phyloP scores from a whole-genome alignment of 202 grass and related monocot genomes.

The Panicum virgatum region DNA sequence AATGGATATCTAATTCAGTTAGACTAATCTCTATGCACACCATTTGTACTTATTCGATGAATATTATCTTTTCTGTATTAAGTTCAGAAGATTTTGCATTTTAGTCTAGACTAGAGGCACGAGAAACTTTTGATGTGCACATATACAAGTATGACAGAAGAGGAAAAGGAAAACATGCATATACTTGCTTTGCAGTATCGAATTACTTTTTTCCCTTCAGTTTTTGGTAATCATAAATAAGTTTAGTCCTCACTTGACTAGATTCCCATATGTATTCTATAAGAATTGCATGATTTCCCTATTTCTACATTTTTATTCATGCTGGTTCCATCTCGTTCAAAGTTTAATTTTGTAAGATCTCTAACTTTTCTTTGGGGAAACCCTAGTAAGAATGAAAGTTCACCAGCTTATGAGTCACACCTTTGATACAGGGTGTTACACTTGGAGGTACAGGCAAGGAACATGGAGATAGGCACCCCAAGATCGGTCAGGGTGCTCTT shows the following conservation, averaged over 20 bases:
- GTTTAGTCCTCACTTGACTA: background rate
- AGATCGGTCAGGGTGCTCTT: conserved; percentile 90
- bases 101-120: background rate
- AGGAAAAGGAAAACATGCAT: background rate
- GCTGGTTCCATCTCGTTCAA: background rate
- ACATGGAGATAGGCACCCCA: conserved; percentile 95
- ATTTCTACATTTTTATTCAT: background rate
- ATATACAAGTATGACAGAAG: background rate
- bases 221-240: background rate
- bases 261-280: background rate
- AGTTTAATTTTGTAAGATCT: conserved; percentile 11
- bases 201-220: background rate
- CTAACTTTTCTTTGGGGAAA: conserved; percentile 16
- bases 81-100: background rate
- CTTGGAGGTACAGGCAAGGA: conserved; percentile 97
- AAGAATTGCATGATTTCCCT: conserved; percentile 1
- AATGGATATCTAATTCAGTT: background rate
- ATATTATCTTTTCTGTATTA: background rate
- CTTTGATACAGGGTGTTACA: conserved; percentile 76
- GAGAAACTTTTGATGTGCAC: background rate
- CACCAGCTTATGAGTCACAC: conserved; percentile 23
- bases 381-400: conserved; percentile 19
- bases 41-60: background rate
- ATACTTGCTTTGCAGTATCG: background rate
- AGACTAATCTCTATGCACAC: background rate